Conservation (phyloP, 2,329 filamentous ascomycete genomes). For the Trichoderma guizhouense region DNA sequence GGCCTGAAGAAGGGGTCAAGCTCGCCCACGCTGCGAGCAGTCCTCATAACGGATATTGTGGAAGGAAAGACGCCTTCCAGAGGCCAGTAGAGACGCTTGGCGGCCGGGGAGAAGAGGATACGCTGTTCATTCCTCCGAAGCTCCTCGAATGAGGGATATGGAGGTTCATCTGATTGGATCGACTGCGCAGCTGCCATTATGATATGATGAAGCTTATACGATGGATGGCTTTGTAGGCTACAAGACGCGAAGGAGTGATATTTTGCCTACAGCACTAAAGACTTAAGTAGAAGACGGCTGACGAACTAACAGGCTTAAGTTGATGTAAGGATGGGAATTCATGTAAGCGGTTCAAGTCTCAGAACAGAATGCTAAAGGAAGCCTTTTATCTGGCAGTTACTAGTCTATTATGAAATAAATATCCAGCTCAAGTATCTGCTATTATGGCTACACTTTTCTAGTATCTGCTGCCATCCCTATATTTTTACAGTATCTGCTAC, state of each 20-base stretch:
- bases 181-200: not conserved
- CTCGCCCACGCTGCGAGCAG: not conserved
- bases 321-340: not conserved
- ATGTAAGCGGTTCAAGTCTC: not conserved
- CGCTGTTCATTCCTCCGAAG: not conserved
- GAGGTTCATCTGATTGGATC: not conserved
- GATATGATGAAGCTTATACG: not conserved
- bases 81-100: not conserved
- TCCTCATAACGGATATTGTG: not conserved
- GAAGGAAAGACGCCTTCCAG: slow-evolving; percentile 2
- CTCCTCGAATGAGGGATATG: not conserved
- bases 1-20: not conserved
- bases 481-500: too few relatives aligned
- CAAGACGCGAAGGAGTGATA: not conserved
- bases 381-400: too few relatives aligned
- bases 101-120: not conserved
- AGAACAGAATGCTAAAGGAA: too few relatives aligned
- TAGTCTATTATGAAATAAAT: too few relatives aligned
- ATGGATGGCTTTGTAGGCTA: not conserved
- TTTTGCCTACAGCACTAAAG: not conserved
- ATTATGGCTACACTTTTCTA: too few relatives aligned
- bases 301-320: not conserved
- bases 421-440: too few relatives aligned
- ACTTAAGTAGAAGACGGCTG: not conserved
- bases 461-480: too few relatives aligned